Evolutionary conservation across 208 protist species (phyloP).

Genomic region (Leptomonas pyrrhocoris): DNA sequence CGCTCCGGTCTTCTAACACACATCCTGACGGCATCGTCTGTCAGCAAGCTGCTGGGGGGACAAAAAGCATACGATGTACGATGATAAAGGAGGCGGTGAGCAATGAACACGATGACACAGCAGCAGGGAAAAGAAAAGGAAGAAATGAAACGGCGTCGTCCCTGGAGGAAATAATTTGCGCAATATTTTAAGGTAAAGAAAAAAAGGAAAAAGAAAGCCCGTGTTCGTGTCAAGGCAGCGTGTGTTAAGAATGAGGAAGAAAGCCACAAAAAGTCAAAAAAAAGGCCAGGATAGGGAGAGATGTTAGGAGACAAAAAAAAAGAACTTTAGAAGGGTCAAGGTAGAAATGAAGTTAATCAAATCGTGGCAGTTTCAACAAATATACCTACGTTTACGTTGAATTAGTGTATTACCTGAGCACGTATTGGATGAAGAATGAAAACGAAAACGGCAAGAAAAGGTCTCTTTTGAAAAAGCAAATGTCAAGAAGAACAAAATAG

Average conservation of each 20-base stretch:
- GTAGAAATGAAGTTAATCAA: too few species aligned
- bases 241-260: background rate
- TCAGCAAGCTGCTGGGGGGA: background rate
- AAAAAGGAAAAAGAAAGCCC: background rate
- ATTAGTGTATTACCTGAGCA: too few species aligned
- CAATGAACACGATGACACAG: background rate
- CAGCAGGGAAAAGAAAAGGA: background rate
- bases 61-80: background rate
- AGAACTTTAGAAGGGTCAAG: too few species aligned
- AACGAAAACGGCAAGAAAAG: background rate
- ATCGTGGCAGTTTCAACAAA: too few species aligned
- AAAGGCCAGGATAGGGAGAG: background rate
- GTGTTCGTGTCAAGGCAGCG: too few species aligned
- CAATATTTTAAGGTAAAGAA: too few species aligned
- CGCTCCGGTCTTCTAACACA: background rate
- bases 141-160: background rate
- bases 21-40: background rate
- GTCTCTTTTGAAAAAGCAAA: too few species aligned
- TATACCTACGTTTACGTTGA: too few species aligned
- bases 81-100: too few species aligned
- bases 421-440: background rate
- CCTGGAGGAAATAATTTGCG: too few species aligned
- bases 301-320: background rate
- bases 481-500: too few species aligned
- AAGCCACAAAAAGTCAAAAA: constrained; percentile 11